Evolutionary conservation across 345 rosid genomes (phyloP).

Genomic region (Psidium guajava): DNA sequence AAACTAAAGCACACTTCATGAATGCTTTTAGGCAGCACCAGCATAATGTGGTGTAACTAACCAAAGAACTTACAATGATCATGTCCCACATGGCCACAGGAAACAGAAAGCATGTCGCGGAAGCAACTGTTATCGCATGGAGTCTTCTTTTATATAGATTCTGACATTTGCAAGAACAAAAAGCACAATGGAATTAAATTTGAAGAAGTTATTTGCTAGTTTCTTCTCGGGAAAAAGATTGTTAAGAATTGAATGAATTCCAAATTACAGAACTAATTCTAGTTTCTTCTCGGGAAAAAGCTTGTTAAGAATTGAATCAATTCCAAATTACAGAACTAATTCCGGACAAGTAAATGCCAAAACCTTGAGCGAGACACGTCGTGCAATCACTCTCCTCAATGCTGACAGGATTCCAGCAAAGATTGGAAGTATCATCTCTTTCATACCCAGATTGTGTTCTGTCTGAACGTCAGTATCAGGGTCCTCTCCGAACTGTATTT

Average conservation of each 20-base stretch:
- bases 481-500: constrained; percentile 50
- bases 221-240: neutral
- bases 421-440: constrained; percentile 68
- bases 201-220: neutral
- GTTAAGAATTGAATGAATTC: neutral
- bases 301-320: neutral
- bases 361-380: constrained; percentile 96
- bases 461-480: constrained; percentile 30
- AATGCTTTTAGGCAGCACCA: neutral
- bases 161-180: constrained; percentile 18
- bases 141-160: constrained; percentile 88
- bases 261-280: neutral
- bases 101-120: constrained; percentile 86
- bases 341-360: neutral
- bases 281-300: neutral
- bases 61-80: constrained; percentile 51
- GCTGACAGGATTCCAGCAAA: constrained; percentile 94
- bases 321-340: neutral
- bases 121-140: constrained; percentile 76
- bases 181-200: neutral
- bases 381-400: constrained; percentile 80
- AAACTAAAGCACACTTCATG: neutral
- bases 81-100: constrained; percentile 99
- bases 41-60: neutral
- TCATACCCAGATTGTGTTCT: constrained; percentile 54